Evolutionary conservation across 2,329 filamentous ascomycete genomes (phyloP), one percentile per base, ranked within the genome.

Genomic region (Scedosporium boydii): DNA sequence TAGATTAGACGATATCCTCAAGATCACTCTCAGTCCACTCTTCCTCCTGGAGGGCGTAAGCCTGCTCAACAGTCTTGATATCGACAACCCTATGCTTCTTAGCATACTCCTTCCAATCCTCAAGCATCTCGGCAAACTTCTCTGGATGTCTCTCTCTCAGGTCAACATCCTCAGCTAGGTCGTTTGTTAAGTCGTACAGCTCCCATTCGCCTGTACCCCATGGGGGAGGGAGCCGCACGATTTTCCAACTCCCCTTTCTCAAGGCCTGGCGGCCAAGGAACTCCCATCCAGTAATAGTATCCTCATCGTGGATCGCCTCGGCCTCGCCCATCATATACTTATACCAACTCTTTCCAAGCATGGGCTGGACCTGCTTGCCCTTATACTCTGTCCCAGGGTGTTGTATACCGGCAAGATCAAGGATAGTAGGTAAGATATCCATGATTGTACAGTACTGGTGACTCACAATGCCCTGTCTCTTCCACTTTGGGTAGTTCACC

Each of bases 171-270:
- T 86, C 80, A 3, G 81, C 81, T 0, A 79, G 79, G 64, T 86
- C 82, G 1, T 72, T 71, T 5, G 68, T 70, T 2, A 85, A 72
- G 66, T 85, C 78, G 67, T 83, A 85, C 46, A 86, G 70, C 70
- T 85, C 80, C 82, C 82, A 86, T 27, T 76, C 76, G 67, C 83
- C 82, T 0, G 82, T 21, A 18, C 66, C 70, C 60, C 68, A 68
- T 21, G 78, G 82, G 62, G 79, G 80, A 1, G 80, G 82, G 59
- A 85, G 81, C 67, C 81, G 84, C 53, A 83, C 77, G 4, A 82
- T 82, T 69, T 85, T 85, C 77, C 79, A 86, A 66, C 82, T 76
- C 6, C 78, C 81, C 61, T 79, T 80, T 53, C 82, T 80, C 26
- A 84, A 76, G 0, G 83, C 83, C 2, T 65, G 67, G 3, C 78